These are phyloP conservation scores for Telopea speciosissima DNA, from an alignment of 177 flowering plant genomes.

Conservation along the genomic window DNA sequence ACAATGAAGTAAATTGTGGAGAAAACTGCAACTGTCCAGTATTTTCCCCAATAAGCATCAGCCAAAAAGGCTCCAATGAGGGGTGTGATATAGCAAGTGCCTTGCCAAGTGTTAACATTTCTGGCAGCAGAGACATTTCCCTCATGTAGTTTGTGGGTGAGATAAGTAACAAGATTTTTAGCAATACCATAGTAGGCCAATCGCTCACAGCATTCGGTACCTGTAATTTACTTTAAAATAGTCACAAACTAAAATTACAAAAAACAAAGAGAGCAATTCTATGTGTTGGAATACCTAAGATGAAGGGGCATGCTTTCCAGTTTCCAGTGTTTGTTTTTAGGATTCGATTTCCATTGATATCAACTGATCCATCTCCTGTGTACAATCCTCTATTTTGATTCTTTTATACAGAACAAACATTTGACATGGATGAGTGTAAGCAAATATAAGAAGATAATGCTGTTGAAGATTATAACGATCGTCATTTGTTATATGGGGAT, in stretches of 20 bases:
- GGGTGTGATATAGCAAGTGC: constrained; percentile 79
- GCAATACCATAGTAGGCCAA: constrained; percentile 85
- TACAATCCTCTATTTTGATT: constrained; percentile 32
- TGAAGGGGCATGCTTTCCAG: constrained; percentile 93
- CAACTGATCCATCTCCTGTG: constrained; percentile 93
- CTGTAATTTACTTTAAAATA: constrained; percentile 28
- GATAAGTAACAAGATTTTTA: constrained; percentile 74
- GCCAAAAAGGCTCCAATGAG: constrained; percentile 87
- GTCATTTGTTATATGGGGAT: no score
- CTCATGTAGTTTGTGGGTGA: constrained; percentile 57
- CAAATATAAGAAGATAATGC: not conserved
- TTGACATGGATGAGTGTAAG: not conserved
- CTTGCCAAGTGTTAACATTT: constrained; percentile 78
- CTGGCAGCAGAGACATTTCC: constrained; percentile 80
- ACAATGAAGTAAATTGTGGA: constrained; percentile 70
- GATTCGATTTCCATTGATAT: constrained; percentile 65
- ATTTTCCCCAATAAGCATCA: constrained; percentile 87
- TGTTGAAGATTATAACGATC: no score
- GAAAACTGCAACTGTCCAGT: constrained; percentile 78
- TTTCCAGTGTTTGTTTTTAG: constrained; percentile 69
- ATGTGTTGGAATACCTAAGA: constrained; percentile 38
- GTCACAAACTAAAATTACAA: not conserved
- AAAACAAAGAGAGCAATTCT: not conserved
- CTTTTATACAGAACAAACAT: constrained; percentile 18
- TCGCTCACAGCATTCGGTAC: constrained; percentile 87